These are phyloP conservation scores for Leucoagaricus sp. DNA, from an alignment of 1,284 basidiomycete species.

Conservation along the genomic window DNA sequence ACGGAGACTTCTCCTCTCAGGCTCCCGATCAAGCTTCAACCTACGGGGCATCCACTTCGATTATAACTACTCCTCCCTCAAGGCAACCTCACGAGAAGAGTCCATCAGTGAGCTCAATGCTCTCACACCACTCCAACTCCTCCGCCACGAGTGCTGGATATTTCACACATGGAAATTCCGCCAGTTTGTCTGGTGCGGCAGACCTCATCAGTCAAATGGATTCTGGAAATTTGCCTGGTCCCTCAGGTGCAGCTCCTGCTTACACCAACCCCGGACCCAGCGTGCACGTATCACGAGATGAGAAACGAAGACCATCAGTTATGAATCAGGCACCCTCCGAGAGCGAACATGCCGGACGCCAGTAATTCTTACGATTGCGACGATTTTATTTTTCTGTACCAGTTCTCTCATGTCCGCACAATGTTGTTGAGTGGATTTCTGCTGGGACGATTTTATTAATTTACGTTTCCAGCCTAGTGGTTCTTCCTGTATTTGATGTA, in stretches of 20 bases:
- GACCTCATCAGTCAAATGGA: conserved; percentile 3
- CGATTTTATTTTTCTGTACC: too few relatives aligned
- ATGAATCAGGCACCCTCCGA: too few relatives aligned
- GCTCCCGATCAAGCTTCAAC: conserved; percentile 11
- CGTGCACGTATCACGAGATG: not conserved
- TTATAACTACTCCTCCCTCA: conserved; percentile 8
- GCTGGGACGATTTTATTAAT: too few relatives aligned
- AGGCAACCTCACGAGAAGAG: conserved; percentile 8
- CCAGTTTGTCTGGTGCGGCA: conserved; percentile 7
- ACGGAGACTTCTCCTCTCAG: conserved; percentile 10
- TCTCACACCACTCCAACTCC: not conserved
- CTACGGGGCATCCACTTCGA: conserved; percentile 2
- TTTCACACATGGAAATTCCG: not conserved
- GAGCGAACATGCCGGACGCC: too few relatives aligned
- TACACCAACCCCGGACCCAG: conserved; percentile 1
- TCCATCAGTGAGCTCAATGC: not conserved
- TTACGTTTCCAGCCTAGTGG: too few relatives aligned
- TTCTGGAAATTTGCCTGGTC: not conserved
- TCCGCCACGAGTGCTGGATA: not conserved
- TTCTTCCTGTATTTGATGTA: too few relatives aligned
- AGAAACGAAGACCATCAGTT: conserved; percentile 4
- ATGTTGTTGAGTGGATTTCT: too few relatives aligned
- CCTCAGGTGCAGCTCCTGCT: not conserved
- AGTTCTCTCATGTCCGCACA: too few relatives aligned
- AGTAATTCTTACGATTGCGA: too few relatives aligned